Conservation (phyloP, 1,139 yeast species). For the Yamadazyma jaroonii region DNA sequence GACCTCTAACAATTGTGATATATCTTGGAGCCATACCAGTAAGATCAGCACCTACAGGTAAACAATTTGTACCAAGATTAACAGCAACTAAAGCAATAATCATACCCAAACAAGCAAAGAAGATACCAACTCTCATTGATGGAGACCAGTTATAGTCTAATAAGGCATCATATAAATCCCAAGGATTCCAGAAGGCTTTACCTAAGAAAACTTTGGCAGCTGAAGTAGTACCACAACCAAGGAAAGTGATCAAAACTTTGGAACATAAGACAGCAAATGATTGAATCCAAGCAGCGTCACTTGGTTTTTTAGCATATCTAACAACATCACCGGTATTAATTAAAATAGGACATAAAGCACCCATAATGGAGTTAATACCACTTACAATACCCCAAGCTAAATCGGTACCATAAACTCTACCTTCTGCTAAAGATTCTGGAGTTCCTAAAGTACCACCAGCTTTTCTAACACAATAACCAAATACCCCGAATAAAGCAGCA, state of each 20-base stretch:
- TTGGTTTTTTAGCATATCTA: slow-evolving; percentile 10
- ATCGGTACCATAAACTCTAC: slow-evolving; percentile 10
- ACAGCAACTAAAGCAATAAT: slow-evolving; percentile 12
- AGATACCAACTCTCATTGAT: slow-evolving; percentile 12
- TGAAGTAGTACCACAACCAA: slow-evolving; percentile 13
- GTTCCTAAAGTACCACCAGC: slow-evolving; percentile 14
- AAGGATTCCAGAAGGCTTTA: slow-evolving; percentile 12
- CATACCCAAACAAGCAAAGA: slow-evolving; percentile 13
- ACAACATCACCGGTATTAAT: slow-evolving; percentile 14
- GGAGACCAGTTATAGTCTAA: slow-evolving; percentile 12
- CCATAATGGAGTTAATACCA: slow-evolving; percentile 14
- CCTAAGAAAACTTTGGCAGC: slow-evolving; percentile 13
- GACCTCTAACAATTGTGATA: slow-evolving; percentile 11
- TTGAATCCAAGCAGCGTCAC: slow-evolving; percentile 14
- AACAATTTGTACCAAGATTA: slow-evolving; percentile 11
- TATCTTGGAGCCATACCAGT: slow-evolving; percentile 13
- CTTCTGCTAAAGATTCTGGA: slow-evolving; percentile 10
- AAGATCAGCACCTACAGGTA: slow-evolving; percentile 13
- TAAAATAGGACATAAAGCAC: slow-evolving; percentile 13
- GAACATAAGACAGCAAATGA: slow-evolving; percentile 12
- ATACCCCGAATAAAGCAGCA: slow-evolving; percentile 10
- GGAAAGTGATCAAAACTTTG: slow-evolving; percentile 12
- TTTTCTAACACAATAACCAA: slow-evolving; percentile 12
- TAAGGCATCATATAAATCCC: slow-evolving; percentile 11
- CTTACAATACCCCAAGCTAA: slow-evolving; percentile 12